Evolutionary conservation across 2,329 filamentous ascomycete species (phyloP).

Genomic region (Hypoxylon sp.): DNA sequence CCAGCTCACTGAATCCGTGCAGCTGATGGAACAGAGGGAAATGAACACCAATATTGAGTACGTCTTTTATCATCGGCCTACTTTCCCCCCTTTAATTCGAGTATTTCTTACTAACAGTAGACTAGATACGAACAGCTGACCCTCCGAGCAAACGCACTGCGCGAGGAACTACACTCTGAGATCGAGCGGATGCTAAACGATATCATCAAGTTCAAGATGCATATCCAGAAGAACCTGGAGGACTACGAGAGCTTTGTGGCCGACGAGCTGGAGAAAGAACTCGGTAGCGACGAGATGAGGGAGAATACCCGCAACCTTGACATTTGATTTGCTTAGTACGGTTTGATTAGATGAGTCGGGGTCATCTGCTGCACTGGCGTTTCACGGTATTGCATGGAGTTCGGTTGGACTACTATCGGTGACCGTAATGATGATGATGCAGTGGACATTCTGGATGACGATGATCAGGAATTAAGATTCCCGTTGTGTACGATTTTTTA

Average conservation of each 20-base stretch:
- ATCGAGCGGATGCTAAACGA: conserved; percentile 97
- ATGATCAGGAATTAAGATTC: conserved; percentile 12
- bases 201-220: conserved; percentile 98
- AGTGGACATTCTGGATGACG: conserved; percentile 24
- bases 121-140: conserved; percentile 91
- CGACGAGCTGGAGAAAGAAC: conserved; percentile 90
- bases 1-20: conserved; percentile 85
- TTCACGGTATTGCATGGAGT: conserved; percentile 37
- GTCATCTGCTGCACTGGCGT: conserved; percentile 25
- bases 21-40: conserved; percentile 93
- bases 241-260: conserved; percentile 95
- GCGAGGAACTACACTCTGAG: conserved; percentile 98
- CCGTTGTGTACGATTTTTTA: conserved; percentile 17
- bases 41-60: conserved; percentile 98
- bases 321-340: conserved; percentile 52
- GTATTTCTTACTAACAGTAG: conserved; percentile 9
- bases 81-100: conserved; percentile 1
- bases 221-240: conserved; percentile 91
- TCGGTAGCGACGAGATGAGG: conserved; percentile 73
- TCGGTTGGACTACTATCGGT: conserved; percentile 34
- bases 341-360: background rate
- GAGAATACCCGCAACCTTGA: conserved; percentile 69
- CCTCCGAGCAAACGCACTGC: conserved; percentile 83
- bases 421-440: conserved; percentile 44
- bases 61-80: conserved; percentile 55